These are phyloP conservation scores for Camptophora hylomeconis DNA, from an alignment of 2,329 filamentous ascomycete species.

Conservation along the genomic window DNA sequence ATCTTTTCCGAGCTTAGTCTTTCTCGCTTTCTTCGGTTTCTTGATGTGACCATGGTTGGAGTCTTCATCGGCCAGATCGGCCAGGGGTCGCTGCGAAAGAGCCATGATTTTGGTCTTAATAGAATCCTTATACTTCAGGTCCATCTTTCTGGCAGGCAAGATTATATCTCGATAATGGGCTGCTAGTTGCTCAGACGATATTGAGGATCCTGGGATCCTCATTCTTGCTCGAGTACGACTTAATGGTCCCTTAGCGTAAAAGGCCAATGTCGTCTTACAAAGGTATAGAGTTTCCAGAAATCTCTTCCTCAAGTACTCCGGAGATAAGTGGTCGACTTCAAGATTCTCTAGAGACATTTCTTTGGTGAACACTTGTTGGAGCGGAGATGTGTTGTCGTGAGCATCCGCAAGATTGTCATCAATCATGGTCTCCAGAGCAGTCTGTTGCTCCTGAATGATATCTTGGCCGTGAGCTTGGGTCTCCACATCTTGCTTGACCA, in stretches of 20 bases:
- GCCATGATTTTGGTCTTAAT: conserved; percentile 25
- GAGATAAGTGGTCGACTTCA: conserved; percentile 6
- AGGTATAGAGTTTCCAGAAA: conserved; percentile 17
- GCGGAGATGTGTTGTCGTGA: neutral
- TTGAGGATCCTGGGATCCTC: conserved; percentile 19
- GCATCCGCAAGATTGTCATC: neutral
- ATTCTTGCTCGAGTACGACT: conserved; percentile 31
- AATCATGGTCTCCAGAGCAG: neutral
- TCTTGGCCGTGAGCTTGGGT: neutral
- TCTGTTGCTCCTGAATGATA: neutral
- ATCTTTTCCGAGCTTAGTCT: conserved; percentile 32
- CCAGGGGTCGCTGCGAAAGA: conserved; percentile 26
- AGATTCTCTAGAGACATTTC: too few species aligned
- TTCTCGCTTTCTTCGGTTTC: conserved; percentile 21
- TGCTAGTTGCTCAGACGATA: conserved; percentile 20
- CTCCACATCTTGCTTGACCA: too few species aligned
- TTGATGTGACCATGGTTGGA: conserved; percentile 18
- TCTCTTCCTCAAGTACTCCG: conserved; percentile 12
- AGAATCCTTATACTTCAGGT: conserved; percentile 34
- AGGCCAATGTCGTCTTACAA: conserved; percentile 34
- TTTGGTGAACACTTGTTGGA: too few species aligned
- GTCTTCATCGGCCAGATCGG: conserved; percentile 16
- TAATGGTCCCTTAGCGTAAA: conserved; percentile 38
- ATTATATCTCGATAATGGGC: conserved; percentile 30
- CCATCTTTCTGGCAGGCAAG: conserved; percentile 32